Base-by-base conservation (phyloP, 495 filamentous ascomycete genomes). In the Lichenothelia convexa region DNA sequence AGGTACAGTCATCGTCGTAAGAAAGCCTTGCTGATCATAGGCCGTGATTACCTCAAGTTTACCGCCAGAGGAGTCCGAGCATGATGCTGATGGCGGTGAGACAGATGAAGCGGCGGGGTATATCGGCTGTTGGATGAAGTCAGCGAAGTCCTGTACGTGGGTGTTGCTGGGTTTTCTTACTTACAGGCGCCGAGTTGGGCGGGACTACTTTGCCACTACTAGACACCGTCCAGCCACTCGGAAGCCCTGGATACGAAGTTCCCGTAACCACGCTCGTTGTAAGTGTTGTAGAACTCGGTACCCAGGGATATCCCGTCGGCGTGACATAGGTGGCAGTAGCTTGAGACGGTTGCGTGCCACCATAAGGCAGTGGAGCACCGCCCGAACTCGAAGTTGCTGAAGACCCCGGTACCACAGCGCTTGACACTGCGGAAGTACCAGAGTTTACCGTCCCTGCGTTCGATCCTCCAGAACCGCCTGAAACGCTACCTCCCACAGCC, bases 191-290 rank as follows among this genome's bases (percentile, higher is more conserved):
- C 41, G 65, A 54, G 50, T 61, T 58, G 21, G 68, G 62, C 30
- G 73, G 73, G 29, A 74, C 56, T 30, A 80, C 61, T 57, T 78
- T 81, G 40, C 80, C 75, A 32, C 70, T 68, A 33, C 68, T 62
- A 26, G 75, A 76, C 47, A 79, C 78, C 34, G 75, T 68, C 80
- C 79, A 91, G 17, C 78, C 80, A 43, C 60, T 67, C 13, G 79
- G 74, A 11, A 80, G 60, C 33, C 68, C 63, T 19, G 63, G 60
- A 36, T 64, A 61, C n/a, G n/a, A n/a, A n/a, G 51, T 58, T 5
- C 53, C 57, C 8, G 53, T 57, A 6, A 58, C 50, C 16, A 57
- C 34, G 16, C 32, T 48, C 7, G 62, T 55, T 9, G 56, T 41
- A 21, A 63, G 39, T 5, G 53, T 59, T 12, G 60, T 45, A 4